Conservation (phyloP, 257 asterid genomes). For the Lycium ferocissimum region DNA sequence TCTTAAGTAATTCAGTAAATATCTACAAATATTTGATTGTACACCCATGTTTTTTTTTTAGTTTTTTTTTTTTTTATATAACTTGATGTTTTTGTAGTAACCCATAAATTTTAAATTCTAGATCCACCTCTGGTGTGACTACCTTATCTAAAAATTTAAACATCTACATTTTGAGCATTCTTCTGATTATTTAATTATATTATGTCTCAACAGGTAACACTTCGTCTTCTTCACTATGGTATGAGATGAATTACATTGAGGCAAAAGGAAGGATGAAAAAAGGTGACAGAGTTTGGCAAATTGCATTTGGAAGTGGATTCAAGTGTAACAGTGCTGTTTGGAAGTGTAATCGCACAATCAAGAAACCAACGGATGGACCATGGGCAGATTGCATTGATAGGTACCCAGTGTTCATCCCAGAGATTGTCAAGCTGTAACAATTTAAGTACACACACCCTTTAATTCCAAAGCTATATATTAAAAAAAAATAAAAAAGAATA, state of each 20-base stretch:
- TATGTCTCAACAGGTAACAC: slow-evolving; percentile 45
- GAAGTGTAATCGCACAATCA: slow-evolving; percentile 75
- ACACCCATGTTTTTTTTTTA: too few species aligned
- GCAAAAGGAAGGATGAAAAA: slow-evolving; percentile 81
- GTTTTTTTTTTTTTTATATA: too few species aligned
- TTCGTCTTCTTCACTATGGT: slow-evolving; percentile 86
- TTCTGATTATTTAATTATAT: background rate
- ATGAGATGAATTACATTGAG: slow-evolving; percentile 72
- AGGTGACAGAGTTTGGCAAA: slow-evolving; percentile 85
- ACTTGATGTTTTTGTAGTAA: too few species aligned
- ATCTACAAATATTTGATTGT: too few species aligned
- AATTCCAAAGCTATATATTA: background rate
- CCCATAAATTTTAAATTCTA: too few species aligned
- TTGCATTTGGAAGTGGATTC: slow-evolving; percentile 86
- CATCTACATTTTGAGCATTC: background rate
- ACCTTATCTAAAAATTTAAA: too few species aligned
- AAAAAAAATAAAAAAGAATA: background rate
- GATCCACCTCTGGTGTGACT: too few species aligned
- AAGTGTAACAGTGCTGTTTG: slow-evolving; percentile 90
- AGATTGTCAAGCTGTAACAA: slow-evolving; percentile 69
- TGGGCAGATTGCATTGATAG: slow-evolving; percentile 80
- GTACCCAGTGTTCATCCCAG: slow-evolving; percentile 85
- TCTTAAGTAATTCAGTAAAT: too few species aligned
- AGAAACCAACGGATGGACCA: slow-evolving; percentile 64
- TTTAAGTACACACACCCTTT: background rate